phyloP scores from a whole-genome alignment of 768 basidiomycete genomes.

The Neoboletus magnificus region DNA sequence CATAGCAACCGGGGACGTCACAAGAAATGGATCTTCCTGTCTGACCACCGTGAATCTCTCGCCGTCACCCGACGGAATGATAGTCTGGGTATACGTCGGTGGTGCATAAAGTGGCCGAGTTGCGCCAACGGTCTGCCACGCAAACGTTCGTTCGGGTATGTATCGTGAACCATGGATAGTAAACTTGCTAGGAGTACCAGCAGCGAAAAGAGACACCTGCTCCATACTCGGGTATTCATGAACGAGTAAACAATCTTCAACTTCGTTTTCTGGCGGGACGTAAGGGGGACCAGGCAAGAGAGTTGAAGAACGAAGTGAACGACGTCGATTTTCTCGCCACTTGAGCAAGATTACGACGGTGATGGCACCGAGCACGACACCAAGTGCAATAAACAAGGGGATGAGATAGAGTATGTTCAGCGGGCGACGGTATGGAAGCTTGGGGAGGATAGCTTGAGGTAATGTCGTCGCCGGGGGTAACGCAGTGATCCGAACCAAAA shows the following conservation, averaged over 20 bases:
- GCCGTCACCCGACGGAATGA: slow-evolving; percentile 23
- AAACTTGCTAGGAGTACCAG: slow-evolving; percentile 28
- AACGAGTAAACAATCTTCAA: slow-evolving; percentile 13
- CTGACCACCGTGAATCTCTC: slow-evolving; percentile 23
- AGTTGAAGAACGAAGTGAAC: slow-evolving; percentile 13
- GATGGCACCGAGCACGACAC: slow-evolving; percentile 24
- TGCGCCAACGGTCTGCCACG: slow-evolving; percentile 5
- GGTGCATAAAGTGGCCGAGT: slow-evolving; percentile 1
- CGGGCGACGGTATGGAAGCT: slow-evolving; percentile 19
- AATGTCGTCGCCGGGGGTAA: slow-evolving; percentile 26
- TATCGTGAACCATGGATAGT: slow-evolving; percentile 30
- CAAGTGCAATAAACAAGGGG: slow-evolving; percentile 26
- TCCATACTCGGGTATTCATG: slow-evolving; percentile 26
- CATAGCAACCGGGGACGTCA: not conserved
- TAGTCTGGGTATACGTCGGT: slow-evolving; percentile 7
- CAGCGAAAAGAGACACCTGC: slow-evolving; percentile 22
- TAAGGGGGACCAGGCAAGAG: slow-evolving; percentile 28
- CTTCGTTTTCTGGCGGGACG: slow-evolving; percentile 16
- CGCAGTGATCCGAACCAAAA: slow-evolving; percentile 35
- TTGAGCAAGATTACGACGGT: slow-evolving; percentile 7
- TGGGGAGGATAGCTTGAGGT: slow-evolving; percentile 11
- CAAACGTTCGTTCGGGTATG: slow-evolving; percentile 8
- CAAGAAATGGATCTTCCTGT: slow-evolving; percentile 24
- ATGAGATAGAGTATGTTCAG: slow-evolving; percentile 27
- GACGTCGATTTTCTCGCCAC: slow-evolving; percentile 4